Conservation (phyloP, 805 yeast species). For the Candida xiaguanensis region DNA sequence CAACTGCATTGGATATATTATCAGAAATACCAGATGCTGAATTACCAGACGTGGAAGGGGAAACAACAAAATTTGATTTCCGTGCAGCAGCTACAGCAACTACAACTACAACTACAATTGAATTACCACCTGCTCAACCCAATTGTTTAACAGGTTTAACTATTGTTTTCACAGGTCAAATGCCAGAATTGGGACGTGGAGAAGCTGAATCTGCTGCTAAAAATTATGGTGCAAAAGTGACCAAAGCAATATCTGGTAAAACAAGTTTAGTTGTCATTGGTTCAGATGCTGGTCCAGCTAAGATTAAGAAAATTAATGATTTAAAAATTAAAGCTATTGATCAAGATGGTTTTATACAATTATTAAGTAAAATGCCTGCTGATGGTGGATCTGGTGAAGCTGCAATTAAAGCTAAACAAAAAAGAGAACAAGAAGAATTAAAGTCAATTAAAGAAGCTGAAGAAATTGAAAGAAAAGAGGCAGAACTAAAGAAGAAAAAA, state of each 20-base stretch:
- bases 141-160: conserved; percentile 86
- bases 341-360: conserved; percentile 79
- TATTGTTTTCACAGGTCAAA: conserved; percentile 87
- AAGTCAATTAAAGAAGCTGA: conserved; percentile 43
- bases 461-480: conserved; percentile 42
- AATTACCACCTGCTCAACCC: conserved; percentile 77
- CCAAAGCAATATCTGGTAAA: conserved; percentile 77
- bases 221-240: conserved; percentile 86
- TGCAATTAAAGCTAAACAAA: conserved; percentile 69
- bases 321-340: conserved; percentile 75
- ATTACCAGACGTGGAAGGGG: conserved; percentile 49
- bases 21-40: conserved; percentile 72
- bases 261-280: conserved; percentile 91
- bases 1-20: conserved; percentile 53
- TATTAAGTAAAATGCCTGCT: conserved; percentile 77
- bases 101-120: conserved; percentile 29
- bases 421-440: conserved; percentile 65
- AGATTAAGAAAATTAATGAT: conserved; percentile 73
- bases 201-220: conserved; percentile 75
- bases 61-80: conserved; percentile 53
- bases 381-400: conserved; percentile 85
- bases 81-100: conserved; percentile 36
- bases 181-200: conserved; percentile 76
- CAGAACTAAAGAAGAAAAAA: conserved; percentile 35
- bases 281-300: conserved; percentile 95